These are phyloP conservation scores for Orbilia brochopaga DNA, from an alignment of 2,329 filamentous ascomycete genomes.

Conservation along the genomic window DNA sequence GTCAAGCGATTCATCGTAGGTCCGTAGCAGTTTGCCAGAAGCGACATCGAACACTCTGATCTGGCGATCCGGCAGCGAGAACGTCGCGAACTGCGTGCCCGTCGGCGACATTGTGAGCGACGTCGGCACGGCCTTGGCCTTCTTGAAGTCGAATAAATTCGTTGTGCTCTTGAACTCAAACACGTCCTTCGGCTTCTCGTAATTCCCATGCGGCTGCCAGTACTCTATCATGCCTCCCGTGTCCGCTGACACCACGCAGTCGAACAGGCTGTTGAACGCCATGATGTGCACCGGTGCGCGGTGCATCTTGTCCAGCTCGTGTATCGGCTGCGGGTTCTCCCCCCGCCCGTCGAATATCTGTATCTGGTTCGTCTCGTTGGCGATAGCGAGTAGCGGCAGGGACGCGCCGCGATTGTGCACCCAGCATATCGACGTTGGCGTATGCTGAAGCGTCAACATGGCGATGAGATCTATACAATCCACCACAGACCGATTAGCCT, in stretches of 20 bases:
- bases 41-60: constrained; percentile 92
- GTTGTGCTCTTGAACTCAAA: constrained; percentile 94
- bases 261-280: constrained; percentile 83
- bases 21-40: constrained; percentile 83
- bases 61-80: constrained; percentile 92
- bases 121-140: constrained; percentile 82
- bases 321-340: constrained; percentile 75
- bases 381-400: constrained; percentile 81
- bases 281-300: constrained; percentile 80
- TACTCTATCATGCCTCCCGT: constrained; percentile 95
- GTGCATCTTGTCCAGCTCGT: constrained; percentile 80
- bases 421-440: constrained; percentile 85
- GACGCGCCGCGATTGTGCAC: constrained; percentile 88
- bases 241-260: constrained; percentile 90
- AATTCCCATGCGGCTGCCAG: constrained; percentile 80
- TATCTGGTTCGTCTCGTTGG: constrained; percentile 74
- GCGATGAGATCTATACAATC: constrained; percentile 70
- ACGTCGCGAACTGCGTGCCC: constrained; percentile 82
- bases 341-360: constrained; percentile 88
- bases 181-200: constrained; percentile 89
- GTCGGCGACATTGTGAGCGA: constrained; percentile 85
- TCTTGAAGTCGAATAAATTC: constrained; percentile 95
- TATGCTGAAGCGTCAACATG: constrained; percentile 77
- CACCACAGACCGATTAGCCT: constrained; percentile 8
- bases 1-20: constrained; percentile 91